Evolutionary conservation across 1,139 yeast species (phyloP).

Genomic region (Oligophagozyma castellii): DNA sequence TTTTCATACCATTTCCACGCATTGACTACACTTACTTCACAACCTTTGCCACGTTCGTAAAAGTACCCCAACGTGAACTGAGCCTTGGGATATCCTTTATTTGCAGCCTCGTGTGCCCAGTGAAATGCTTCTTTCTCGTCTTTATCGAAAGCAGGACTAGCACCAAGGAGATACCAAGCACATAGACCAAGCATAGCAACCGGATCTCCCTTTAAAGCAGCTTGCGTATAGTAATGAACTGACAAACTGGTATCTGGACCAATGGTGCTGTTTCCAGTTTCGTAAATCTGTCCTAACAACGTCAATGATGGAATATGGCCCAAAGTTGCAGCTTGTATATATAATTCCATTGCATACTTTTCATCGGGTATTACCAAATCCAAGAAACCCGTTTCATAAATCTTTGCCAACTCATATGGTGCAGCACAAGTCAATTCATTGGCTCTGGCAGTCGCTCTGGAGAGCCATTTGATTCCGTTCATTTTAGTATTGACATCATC

Average conservation of each 20-base stretch:
- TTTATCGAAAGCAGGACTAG: conserved; percentile 63
- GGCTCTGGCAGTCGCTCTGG: conserved; percentile 75
- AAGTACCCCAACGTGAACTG: conserved; percentile 81
- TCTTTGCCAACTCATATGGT: conserved; percentile 81
- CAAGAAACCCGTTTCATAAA: conserved; percentile 69
- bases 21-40: conserved; percentile 40
- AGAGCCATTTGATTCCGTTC: conserved; percentile 85
- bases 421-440: conserved; percentile 81
- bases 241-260: conserved; percentile 76
- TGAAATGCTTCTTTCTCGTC: conserved; percentile 83
- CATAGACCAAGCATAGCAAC: conserved; percentile 86
- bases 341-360: conserved; percentile 74
- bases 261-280: conserved; percentile 60
- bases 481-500: conserved; percentile 58
- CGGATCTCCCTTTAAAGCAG: conserved; percentile 80
- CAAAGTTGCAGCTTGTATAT: conserved; percentile 79
- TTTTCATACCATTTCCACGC: conserved; percentile 64
- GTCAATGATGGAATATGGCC: conserved; percentile 77
- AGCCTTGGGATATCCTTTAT: conserved; percentile 61
- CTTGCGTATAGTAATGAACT: conserved; percentile 85
- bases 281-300: conserved; percentile 71
- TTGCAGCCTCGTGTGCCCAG: conserved; percentile 87
- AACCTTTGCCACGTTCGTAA: conserved; percentile 79
- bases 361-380: conserved; percentile 79
- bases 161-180: conserved; percentile 93